Percentiles rank a stretch among this genome's conserved stretches.
Evolutionary conservation across 208 protist species (phyloP).

Genomic region (Trypanosoma vivax): DNA sequence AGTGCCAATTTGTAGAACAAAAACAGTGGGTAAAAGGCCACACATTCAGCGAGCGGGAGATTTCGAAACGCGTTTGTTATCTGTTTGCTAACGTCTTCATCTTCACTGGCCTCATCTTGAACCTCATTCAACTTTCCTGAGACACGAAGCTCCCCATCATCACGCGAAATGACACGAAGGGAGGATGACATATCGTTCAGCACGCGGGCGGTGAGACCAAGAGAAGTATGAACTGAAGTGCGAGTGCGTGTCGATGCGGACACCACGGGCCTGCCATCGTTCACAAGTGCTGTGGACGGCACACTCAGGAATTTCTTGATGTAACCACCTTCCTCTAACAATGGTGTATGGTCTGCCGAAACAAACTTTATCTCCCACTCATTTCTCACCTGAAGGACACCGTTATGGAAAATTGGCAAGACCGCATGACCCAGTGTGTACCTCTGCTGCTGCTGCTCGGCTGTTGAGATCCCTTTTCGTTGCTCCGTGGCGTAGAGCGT

Average conservation of each 20-base stretch:
- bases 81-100: constrained; percentile 35
- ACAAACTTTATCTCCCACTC: constrained; percentile 68
- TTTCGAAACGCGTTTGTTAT: constrained; percentile 49
- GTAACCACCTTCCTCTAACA: constrained; percentile 67
- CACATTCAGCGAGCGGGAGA: constrained; percentile 72
- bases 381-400: constrained; percentile 61
- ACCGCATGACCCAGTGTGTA: constrained; percentile 76
- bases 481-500: constrained; percentile 69
- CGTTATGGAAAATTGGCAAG: constrained; percentile 64
- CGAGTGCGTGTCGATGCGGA: constrained; percentile 50
- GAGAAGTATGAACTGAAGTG: constrained; percentile 76
- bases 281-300: constrained; percentile 39
- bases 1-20: constrained; percentile 64
- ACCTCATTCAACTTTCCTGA: constrained; percentile 30
- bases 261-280: constrained; percentile 58
- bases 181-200: constrained; percentile 47
- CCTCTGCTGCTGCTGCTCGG: constrained; percentile 28
- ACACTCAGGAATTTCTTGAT: constrained; percentile 68
- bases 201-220: constrained; percentile 47
- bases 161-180: constrained; percentile 27
- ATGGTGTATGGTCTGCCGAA: constrained; percentile 50
- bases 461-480: constrained; percentile 36
- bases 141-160: constrained; percentile 45
- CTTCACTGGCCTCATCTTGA: neutral
- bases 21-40: constrained; percentile 84